These are phyloP conservation scores for Pontederia paniculata DNA, from an alignment of 176 grass and related monocot species.

Conservation along the genomic window DNA sequence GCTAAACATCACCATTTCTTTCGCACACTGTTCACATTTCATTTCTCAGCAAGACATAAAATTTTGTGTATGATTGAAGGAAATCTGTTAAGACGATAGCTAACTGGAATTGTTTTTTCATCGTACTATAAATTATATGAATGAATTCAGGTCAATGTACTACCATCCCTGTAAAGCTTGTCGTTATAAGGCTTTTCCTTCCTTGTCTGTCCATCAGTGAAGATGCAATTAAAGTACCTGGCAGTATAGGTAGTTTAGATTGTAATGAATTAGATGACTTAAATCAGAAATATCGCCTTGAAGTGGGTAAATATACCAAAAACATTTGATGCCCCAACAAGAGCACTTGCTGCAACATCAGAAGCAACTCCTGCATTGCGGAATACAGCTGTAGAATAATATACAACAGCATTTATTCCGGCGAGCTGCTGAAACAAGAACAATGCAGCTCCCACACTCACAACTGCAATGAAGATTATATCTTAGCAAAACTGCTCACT, in stretches of 20 bases:
- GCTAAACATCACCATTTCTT: too few species aligned
- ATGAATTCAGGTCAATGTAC: conserved; percentile 1
- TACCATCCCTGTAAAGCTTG: conserved; percentile 99
- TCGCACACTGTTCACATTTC: too few species aligned
- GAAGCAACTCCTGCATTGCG: conserved; percentile 87
- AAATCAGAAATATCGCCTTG: too few species aligned
- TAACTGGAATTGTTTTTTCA: neutral
- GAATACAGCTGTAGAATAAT: conserved; percentile 97
- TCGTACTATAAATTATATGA: neutral
- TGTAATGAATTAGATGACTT: too few species aligned
- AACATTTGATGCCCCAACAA: conserved; percentile 97
- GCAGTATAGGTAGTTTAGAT: neutral
- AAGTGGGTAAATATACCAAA: conserved; percentile 43
- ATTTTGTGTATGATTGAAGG: too few species aligned
- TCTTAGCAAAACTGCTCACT: conserved; percentile 1
- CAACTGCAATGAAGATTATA: conserved; percentile 44
- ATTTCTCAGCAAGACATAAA: too few species aligned
- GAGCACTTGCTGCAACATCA: conserved; percentile 98
- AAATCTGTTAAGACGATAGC: too few species aligned
- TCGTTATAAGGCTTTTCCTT: conserved; percentile 89
- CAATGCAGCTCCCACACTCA: conserved; percentile 81
- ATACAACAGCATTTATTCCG: conserved; percentile 98
- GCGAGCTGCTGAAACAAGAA: conserved; percentile 98
- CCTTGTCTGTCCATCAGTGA: conserved; percentile 97
- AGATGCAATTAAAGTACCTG: conserved; percentile 88